These are phyloP conservation scores for Paxillus ammoniavirescens DNA, from an alignment of 768 basidiomycete species.

Conservation along the genomic window DNA sequence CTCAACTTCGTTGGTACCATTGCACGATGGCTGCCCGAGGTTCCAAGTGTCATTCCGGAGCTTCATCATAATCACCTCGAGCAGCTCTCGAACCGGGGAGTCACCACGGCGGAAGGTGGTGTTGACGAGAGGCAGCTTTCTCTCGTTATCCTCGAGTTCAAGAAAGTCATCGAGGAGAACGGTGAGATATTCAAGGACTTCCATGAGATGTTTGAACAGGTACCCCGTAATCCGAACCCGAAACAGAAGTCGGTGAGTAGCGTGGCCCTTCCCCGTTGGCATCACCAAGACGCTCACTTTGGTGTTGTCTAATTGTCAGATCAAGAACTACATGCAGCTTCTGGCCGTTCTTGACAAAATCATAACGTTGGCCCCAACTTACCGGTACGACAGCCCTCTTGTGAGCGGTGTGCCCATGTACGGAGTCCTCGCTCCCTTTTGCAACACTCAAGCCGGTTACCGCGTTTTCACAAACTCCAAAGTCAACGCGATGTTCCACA, in stretches of 20 bases:
- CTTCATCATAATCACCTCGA: slow-evolving; percentile 26
- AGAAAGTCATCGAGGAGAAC: slow-evolving; percentile 23
- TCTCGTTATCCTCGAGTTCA: slow-evolving; percentile 19
- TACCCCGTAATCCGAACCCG: neutral
- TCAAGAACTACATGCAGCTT: slow-evolving; percentile 8
- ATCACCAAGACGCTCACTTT: neutral
- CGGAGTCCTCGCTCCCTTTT: slow-evolving; percentile 21
- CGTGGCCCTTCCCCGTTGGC: too few species aligned
- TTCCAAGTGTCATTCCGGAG: slow-evolving; percentile 9
- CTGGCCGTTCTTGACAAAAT: slow-evolving; percentile 27
- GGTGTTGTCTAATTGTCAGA: neutral
- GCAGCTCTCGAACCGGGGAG: slow-evolving; percentile 17
- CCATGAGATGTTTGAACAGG: slow-evolving; percentile 24
- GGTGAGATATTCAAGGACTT: slow-evolving; percentile 19
- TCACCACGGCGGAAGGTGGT: slow-evolving; percentile 9
- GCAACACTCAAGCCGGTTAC: slow-evolving; percentile 21
- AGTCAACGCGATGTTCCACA: slow-evolving; percentile 48
- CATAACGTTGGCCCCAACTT: slow-evolving; percentile 16
- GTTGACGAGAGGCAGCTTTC: slow-evolving; percentile 11
- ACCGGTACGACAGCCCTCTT: slow-evolving; percentile 19
- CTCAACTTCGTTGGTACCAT: slow-evolving; percentile 21
- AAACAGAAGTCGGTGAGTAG: slow-evolving; percentile 7
- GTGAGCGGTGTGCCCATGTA: slow-evolving; percentile 23
- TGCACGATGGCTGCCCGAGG: slow-evolving; percentile 19
- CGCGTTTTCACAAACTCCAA: slow-evolving; percentile 33